Conservation (phyloP, 1,284 basidiomycete genomes). For the Gastroboletus turbinatus region DNA sequence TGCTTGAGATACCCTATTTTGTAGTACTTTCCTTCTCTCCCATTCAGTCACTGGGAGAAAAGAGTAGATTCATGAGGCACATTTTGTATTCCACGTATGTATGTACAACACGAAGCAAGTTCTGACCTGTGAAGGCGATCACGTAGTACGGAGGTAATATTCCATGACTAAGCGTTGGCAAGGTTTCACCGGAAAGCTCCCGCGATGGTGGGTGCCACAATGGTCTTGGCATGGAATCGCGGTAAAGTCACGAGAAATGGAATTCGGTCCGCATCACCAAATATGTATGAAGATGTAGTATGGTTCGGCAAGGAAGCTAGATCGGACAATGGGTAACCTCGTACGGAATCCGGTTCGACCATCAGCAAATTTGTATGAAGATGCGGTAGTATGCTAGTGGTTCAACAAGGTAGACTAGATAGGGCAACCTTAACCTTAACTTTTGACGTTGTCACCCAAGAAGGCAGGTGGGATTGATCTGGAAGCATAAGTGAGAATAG, state of each 20-base stretch:
- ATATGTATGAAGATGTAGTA: background rate
- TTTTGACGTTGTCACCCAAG: conserved; percentile 14
- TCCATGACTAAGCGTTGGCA: no score
- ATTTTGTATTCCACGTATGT: conserved; percentile 6
- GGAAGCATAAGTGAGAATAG: background rate
- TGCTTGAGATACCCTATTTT: background rate
- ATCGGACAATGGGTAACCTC: background rate
- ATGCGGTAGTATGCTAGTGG: background rate
- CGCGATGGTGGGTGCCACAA: background rate
- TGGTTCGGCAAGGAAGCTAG: background rate
- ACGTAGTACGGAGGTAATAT: no score
- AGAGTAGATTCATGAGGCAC: background rate
- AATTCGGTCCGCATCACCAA: background rate
- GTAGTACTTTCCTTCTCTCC: background rate
- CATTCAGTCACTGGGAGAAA: background rate
- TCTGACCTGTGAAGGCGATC: no score
- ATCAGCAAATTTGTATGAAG: background rate
- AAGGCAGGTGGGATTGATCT: background rate
- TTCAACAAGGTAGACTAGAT: background rate
- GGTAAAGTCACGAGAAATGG: background rate
- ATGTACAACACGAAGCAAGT: background rate
- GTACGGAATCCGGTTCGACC: background rate
- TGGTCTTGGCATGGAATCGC: background rate
- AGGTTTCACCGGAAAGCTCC: background rate
- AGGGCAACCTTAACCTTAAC: conserved; percentile 2